Conservation (phyloP, 768 basidiomycete genomes). For the Suillus sp. region DNA sequence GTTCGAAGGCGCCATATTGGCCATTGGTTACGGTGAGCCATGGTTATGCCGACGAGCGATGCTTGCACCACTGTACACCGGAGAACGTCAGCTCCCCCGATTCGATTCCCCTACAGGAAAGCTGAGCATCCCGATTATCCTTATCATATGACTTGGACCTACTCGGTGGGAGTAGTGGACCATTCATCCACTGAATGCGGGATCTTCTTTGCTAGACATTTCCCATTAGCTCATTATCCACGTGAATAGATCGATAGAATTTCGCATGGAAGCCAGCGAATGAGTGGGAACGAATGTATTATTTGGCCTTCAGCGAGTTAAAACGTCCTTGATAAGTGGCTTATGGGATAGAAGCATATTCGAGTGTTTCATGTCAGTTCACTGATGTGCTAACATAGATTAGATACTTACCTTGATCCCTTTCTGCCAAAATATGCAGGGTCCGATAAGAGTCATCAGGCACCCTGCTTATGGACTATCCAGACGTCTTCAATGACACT, state of each 20-base stretch:
- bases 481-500: not conserved
- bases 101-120: slow-evolving; percentile 1
- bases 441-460: slow-evolving; percentile 1
- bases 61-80: not conserved
- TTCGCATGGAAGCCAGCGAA: not conserved
- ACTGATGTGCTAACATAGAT: not conserved
- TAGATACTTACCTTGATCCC: not conserved
- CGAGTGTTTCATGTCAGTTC: not conserved
- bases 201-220: not conserved
- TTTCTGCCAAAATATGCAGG: not conserved
- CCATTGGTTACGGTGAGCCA: not conserved
- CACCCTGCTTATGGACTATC: not conserved
- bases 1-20: not conserved
- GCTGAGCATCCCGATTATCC: not conserved
- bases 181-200: not conserved
- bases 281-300: not conserved
- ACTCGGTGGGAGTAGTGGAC: not conserved
- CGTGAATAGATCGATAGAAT: not conserved
- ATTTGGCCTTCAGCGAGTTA: not conserved
- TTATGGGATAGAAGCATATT: not conserved
- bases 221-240: not conserved
- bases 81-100: not conserved
- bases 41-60: not conserved
- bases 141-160: not conserved
- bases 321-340: not conserved